Conservation (phyloP, 2,329 filamentous ascomycete species). For the Fusarium buxicola region DNA sequence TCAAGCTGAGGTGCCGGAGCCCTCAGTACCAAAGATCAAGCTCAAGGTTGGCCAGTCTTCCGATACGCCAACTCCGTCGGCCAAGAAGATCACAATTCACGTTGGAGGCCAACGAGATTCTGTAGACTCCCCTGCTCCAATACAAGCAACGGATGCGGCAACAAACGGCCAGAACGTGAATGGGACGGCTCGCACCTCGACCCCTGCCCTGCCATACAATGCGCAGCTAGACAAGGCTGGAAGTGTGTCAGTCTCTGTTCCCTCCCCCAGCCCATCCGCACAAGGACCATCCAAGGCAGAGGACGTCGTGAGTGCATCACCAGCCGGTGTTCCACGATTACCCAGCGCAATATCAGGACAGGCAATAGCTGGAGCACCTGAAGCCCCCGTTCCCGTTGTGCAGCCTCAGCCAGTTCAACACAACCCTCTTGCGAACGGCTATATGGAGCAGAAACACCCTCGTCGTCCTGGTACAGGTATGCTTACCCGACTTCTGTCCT, state of each 20-base stretch:
- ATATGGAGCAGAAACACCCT: constrained; percentile 52
- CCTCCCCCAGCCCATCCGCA: constrained; percentile 60
- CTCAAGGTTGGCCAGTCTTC: constrained; percentile 72
- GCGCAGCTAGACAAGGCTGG: constrained; percentile 53
- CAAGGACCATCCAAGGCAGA: constrained; percentile 52
- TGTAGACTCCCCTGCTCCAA: constrained; percentile 62
- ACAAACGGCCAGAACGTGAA: constrained; percentile 42
- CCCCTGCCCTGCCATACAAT: constrained; percentile 31
- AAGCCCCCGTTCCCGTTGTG: constrained; percentile 29
- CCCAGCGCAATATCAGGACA: constrained; percentile 34
- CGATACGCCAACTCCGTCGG: constrained; percentile 56
- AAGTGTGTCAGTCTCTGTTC: constrained; percentile 53
- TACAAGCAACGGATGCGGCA: constrained; percentile 36
- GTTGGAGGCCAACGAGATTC: constrained; percentile 70
- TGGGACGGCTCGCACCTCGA: constrained; percentile 32
- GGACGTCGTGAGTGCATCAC: constrained; percentile 46
- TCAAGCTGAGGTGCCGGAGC: constrained; percentile 77
- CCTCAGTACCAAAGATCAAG: constrained; percentile 81
- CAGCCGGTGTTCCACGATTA: constrained; percentile 39
- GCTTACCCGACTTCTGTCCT: background rate
- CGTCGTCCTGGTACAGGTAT: constrained; percentile 59
- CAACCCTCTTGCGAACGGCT: constrained; percentile 47
- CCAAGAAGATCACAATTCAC: constrained; percentile 78
- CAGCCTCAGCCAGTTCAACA: constrained; percentile 44
- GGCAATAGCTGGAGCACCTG: constrained; percentile 8